These are phyloP conservation scores for Talaromyces marneffei DNA, from an alignment of 2,329 filamentous ascomycete genomes.

Conservation along the genomic window DNA sequence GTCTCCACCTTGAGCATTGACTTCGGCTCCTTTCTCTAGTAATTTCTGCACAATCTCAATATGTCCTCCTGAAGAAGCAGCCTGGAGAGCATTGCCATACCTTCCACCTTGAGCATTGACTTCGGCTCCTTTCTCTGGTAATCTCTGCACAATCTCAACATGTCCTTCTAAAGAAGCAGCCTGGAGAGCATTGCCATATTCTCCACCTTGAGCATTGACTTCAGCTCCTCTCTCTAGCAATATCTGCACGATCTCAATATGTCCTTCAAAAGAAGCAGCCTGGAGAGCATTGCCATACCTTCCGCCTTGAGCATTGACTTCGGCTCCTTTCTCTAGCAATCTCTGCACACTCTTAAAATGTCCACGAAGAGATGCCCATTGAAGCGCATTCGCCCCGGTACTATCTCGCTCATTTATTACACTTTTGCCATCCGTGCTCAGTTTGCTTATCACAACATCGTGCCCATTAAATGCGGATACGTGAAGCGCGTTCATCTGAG, in stretches of 20 bases:
- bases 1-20: constrained; percentile 19
- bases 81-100: not conserved
- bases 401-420: not conserved
- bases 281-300: not conserved
- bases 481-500: constrained; percentile 1
- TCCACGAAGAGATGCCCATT: constrained; percentile 14
- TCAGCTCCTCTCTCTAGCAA: not conserved
- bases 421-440: not conserved
- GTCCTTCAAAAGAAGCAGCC: not conserved
- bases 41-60: constrained; percentile 11
- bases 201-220: not conserved
- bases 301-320: constrained; percentile 13
- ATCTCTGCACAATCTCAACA: not conserved
- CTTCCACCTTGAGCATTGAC: not conserved
- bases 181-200: not conserved
- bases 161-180: not conserved
- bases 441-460: not conserved
- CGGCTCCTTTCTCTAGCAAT: constrained; percentile 22
- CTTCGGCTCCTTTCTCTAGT: constrained; percentile 22
- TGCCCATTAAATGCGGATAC: not conserved
- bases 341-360: constrained; percentile 18
- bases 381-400: not conserved
- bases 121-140: not conserved
- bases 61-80: not conserved
- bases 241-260: not conserved